A percentile compares a stretch with the other conserved stretches of the same genome.
Evolutionary conservation across 495 filamentous ascomycete species (phyloP).

Genomic region (Aspergillus incahuasiensis): DNA sequence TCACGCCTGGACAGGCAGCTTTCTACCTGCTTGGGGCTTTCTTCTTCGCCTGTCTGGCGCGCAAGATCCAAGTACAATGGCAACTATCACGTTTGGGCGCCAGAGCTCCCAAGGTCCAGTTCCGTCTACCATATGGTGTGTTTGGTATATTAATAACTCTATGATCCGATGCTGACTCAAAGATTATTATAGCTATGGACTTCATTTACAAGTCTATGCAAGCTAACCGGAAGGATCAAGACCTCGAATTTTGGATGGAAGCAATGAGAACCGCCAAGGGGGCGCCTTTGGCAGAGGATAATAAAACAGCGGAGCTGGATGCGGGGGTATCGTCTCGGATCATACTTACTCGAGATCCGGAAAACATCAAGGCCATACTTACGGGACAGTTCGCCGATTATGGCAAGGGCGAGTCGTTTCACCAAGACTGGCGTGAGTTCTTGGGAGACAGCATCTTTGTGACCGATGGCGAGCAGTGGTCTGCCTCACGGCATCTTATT

Average conservation of each 20-base stretch:
- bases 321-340: slow-evolving; percentile 50
- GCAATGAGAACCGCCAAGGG: slow-evolving; percentile 41
- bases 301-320: slow-evolving; percentile 57
- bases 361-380: slow-evolving; percentile 72
- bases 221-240: slow-evolving; percentile 47
- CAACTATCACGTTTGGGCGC: slow-evolving; percentile 34
- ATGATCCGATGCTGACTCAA: slow-evolving; percentile 12
- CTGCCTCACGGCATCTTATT: slow-evolving; percentile 67
- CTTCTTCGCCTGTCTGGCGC: slow-evolving; percentile 22
- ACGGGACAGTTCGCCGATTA: slow-evolving; percentile 67
- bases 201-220: slow-evolving; percentile 49
- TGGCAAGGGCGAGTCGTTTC: slow-evolving; percentile 68
- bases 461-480: slow-evolving; percentile 72
- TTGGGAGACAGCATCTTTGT: slow-evolving; percentile 77
- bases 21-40: slow-evolving; percentile 26
- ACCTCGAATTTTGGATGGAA: slow-evolving; percentile 56
- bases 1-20: slow-evolving; percentile 24
- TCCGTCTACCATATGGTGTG: slow-evolving; percentile 36
- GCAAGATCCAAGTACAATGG: slow-evolving; percentile 28
- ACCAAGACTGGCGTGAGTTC: slow-evolving; percentile 65
- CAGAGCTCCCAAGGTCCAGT: slow-evolving; percentile 30
- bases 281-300: slow-evolving; percentile 17
- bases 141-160: not conserved
- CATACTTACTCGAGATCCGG: slow-evolving; percentile 61
- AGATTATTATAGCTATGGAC: slow-evolving; percentile 51